Conservation (phyloP, 208 protist genomes). For the Trypanosoma rangeli region DNA sequence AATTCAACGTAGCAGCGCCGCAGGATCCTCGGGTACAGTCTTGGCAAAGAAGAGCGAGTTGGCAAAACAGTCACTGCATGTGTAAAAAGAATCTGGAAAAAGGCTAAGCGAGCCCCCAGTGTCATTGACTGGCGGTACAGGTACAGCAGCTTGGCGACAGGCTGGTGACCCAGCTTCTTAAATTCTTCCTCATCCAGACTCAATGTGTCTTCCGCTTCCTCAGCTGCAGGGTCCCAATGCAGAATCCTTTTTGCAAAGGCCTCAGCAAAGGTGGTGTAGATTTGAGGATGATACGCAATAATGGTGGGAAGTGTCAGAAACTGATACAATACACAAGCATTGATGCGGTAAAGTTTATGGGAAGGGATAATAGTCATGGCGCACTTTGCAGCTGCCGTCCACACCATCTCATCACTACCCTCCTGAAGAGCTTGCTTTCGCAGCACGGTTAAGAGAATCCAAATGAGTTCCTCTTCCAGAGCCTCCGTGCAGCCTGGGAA, state of each 20-base stretch:
- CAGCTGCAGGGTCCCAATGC: constrained; percentile 22
- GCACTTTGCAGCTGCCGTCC: constrained; percentile 78
- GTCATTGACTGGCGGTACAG: constrained; percentile 68
- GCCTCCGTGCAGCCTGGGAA: constrained; percentile 73
- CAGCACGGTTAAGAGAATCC: constrained; percentile 67
- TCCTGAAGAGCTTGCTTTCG: constrained; percentile 57
- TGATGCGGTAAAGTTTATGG: constrained; percentile 58
- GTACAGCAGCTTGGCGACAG: constrained; percentile 45
- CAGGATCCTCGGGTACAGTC: constrained; percentile 18
- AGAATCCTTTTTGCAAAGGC: constrained; percentile 67
- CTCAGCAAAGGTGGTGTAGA: constrained; percentile 58
- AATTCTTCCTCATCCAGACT: constrained; percentile 31
- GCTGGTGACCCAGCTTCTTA: constrained; percentile 45
- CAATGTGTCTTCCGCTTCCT: constrained; percentile 20
- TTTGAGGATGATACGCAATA: constrained; percentile 51
- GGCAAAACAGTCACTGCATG: constrained; percentile 33
- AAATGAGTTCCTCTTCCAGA: constrained; percentile 78
- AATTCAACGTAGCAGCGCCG: constrained; percentile 42
- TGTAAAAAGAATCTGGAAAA: constrained; percentile 82
- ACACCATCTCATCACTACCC: constrained; percentile 64
- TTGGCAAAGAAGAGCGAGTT: background rate
- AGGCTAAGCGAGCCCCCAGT: constrained; percentile 47
- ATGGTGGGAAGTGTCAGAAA: constrained; percentile 60
- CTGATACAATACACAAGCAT: constrained; percentile 58
- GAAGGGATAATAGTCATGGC: constrained; percentile 59